A percentile compares a stretch with the other conserved stretches of the same genome.
Conservation (phyloP, 805 yeast genomes). For the Candida nitratophila region DNA sequence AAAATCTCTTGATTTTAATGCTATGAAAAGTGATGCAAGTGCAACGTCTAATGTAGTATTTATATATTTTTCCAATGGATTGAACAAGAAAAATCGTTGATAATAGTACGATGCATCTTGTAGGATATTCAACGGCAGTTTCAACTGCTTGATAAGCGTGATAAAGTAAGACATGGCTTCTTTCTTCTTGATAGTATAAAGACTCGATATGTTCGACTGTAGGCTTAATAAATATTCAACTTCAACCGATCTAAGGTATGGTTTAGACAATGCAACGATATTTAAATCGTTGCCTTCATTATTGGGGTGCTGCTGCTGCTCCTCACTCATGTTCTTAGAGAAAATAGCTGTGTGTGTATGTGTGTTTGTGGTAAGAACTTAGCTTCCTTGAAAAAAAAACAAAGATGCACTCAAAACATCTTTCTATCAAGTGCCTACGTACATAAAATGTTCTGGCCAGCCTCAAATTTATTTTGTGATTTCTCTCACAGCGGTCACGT, state of each 20-base stretch:
- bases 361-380: no score
- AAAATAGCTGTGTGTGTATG: no score
- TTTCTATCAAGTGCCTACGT: no score
- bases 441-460: no score
- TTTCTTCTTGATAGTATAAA: constrained; percentile 16
- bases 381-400: no score
- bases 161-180: constrained; percentile 48
- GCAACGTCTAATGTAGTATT: constrained; percentile 51
- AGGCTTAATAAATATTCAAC: constrained; percentile 15
- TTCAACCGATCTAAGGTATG: constrained; percentile 23
- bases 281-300: neutral
- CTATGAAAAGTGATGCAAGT: constrained; percentile 58
- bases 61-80: constrained; percentile 46
- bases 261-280: constrained; percentile 21
- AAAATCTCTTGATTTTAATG: constrained; percentile 78
- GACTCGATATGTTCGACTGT: constrained; percentile 13
- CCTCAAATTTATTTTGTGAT: no score
- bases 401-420: no score
- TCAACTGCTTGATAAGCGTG: constrained; percentile 44
- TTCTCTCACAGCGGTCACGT: no score
- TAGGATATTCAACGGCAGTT: constrained; percentile 64
- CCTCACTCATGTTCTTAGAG: no score
- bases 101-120: constrained; percentile 66
- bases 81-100: constrained; percentile 64
- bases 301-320: no score